Evolutionary conservation across 1,139 yeast genomes (phyloP).

Genomic region (Magnusiomyces tetraspermus): DNA sequence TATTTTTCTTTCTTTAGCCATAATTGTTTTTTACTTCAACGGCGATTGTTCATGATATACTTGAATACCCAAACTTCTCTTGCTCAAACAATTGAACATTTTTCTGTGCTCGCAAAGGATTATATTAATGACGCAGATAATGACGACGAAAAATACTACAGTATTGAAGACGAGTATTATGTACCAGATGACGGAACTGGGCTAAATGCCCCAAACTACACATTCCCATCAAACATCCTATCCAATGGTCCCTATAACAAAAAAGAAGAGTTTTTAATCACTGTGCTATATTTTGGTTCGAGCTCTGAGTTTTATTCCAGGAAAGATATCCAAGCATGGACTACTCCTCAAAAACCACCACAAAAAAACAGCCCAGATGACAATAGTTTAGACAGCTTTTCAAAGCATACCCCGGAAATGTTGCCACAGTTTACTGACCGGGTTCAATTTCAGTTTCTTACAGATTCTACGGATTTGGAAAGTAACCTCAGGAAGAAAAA

Average conservation of each 20-base stretch:
- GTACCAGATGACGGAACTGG: neutral
- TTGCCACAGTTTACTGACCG: neutral
- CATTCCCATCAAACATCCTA: neutral
- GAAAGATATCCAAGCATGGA: neutral
- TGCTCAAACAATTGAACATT: neutral
- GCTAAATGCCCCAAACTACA: neutral
- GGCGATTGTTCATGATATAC: no score
- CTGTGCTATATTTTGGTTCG: neutral
- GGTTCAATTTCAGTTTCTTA: neutral
- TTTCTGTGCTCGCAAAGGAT: neutral
- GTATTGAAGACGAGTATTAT: neutral
- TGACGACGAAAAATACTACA: neutral
- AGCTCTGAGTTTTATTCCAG: neutral
- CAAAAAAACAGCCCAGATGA: neutral
- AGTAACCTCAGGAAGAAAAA: no score
- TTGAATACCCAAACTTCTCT: neutral
- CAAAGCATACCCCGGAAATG: neutral
- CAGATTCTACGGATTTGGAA: neutral
- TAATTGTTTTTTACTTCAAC: no score
- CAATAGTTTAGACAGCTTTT: no score
- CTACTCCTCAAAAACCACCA: neutral
- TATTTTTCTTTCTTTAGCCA: slow-evolving; percentile 17
- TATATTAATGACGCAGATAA: neutral
- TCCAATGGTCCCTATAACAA: neutral
- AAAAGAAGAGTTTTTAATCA: neutral